Evolutionary conservation across 2,329 filamentous ascomycete species (phyloP).

Genomic region (Fusarium camptoceras): DNA sequence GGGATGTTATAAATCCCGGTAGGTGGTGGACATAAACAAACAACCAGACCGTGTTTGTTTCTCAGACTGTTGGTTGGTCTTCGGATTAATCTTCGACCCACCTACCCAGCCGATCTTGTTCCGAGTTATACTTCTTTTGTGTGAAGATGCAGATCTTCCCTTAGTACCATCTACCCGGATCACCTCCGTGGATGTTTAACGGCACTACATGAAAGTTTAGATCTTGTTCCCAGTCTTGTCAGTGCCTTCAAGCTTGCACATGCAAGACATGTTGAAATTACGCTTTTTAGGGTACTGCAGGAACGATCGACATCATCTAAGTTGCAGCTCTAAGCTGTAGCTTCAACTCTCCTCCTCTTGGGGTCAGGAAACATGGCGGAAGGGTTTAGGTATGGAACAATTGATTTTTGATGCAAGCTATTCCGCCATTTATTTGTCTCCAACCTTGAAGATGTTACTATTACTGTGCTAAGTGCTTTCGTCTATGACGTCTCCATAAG

Average conservation of each 20-base stretch:
- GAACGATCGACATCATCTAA: neutral
- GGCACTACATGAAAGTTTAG: neutral
- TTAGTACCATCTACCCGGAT: neutral
- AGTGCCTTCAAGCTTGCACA: neutral
- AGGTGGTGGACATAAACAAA: too few species aligned
- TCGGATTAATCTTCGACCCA: neutral
- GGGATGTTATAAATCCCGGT: too few species aligned
- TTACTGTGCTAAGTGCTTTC: neutral
- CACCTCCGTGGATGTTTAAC: neutral
- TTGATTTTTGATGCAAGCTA: accelerated
- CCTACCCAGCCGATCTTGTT: neutral
- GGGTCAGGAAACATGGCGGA: neutral
- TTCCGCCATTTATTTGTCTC: neutral
- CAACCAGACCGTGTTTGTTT: neutral
- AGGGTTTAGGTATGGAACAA: neutral
- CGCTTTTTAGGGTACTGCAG: neutral
- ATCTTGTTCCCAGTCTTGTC: neutral
- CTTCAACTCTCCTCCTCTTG: accelerated
- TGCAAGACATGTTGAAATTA: neutral
- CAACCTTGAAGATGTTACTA: accelerated
- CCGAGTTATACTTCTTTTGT: neutral
- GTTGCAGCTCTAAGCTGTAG: neutral
- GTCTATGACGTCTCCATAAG: neutral
- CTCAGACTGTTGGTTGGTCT: accelerated
- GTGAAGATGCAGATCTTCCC: neutral